A percentile compares a stretch with the other conserved stretches of the same genome.
These are phyloP conservation scores for Paraphoma sp. DNA, from an alignment of 2,329 filamentous ascomycete species.

Conservation along the genomic window DNA sequence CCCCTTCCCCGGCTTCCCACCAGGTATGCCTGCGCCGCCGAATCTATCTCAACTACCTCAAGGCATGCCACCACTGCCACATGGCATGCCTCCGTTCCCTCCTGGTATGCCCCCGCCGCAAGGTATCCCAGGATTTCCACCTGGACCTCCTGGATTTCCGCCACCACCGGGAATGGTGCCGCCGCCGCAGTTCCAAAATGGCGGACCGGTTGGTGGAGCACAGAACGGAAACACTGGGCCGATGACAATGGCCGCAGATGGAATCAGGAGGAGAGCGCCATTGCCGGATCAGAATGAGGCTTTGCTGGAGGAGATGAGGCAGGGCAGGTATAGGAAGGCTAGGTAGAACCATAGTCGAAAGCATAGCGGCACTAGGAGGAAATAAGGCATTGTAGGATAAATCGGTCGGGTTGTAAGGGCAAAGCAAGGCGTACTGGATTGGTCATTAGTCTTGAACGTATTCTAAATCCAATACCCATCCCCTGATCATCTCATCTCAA, in stretches of 20 bases:
- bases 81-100: conserved; percentile 25
- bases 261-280: conserved; percentile 62
- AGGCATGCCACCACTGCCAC: conserved; percentile 19
- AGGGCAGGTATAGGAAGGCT: conserved; percentile 55
- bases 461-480: too few species aligned
- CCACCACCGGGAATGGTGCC: conserved; percentile 20
- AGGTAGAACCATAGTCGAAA: conserved; percentile 8
- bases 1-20: conserved; percentile 33
- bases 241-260: background rate
- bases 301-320: conserved; percentile 75
- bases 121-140: conserved; percentile 15
- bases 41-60: conserved; percentile 2
- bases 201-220: conserved; percentile 24
- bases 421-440: too few species aligned
- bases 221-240: background rate
- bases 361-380: too few species aligned
- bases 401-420: too few species aligned
- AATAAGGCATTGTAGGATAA: too few species aligned
- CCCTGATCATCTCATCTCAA: too few species aligned
- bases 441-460: too few species aligned
- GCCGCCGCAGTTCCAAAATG: conserved; percentile 33
- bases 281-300: conserved; percentile 86
- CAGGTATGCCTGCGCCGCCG: conserved; percentile 15
- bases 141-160: conserved; percentile 6
- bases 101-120: conserved; percentile 21